Percentiles rank a stretch among this genome's conserved stretches.
These are phyloP conservation scores for Sclerotinia glacialis DNA, from an alignment of 2,329 filamentous ascomycete genomes.

Conservation along the genomic window DNA sequence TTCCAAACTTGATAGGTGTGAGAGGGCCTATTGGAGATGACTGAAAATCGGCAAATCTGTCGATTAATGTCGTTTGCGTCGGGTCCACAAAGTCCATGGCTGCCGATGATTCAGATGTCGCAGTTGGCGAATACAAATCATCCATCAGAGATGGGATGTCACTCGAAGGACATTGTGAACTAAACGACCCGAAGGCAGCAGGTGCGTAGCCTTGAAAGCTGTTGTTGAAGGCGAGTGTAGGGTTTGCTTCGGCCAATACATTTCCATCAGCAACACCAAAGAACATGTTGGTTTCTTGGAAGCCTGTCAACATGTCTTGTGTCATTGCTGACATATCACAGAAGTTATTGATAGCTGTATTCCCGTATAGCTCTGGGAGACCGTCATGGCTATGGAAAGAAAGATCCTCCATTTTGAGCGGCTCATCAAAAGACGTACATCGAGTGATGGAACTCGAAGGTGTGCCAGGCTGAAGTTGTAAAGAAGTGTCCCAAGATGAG, in stretches of 20 bases:
- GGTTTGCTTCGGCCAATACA: constrained; percentile 20
- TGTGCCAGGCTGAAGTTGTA: constrained; percentile 6
- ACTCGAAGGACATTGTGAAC: constrained; percentile 22
- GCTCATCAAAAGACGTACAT: constrained; percentile 16
- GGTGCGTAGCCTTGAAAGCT: constrained; percentile 17
- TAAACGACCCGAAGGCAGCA: constrained; percentile 20
- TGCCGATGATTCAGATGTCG: constrained; percentile 24
- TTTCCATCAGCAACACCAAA: constrained; percentile 16
- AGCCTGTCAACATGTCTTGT: constrained; percentile 25
- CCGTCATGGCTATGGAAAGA: constrained; percentile 17
- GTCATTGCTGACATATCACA: constrained; percentile 26
- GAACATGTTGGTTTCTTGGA: constrained; percentile 23
- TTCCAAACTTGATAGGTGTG: constrained; percentile 19
- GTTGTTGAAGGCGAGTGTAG: constrained; percentile 20
- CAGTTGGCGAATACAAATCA: constrained; percentile 29
- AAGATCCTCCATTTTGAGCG: constrained; percentile 24
- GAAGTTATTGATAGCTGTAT: constrained; percentile 3
- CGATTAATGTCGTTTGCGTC: constrained; percentile 33
- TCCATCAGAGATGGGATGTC: constrained; percentile 26
- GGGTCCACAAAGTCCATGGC: constrained; percentile 33
- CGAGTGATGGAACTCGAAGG: constrained; percentile 8
- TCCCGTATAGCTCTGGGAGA: constrained; percentile 23
- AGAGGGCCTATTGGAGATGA: constrained; percentile 23
- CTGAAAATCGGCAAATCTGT: constrained; percentile 24
- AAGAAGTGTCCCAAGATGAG: constrained; percentile 21